Conservation (phyloP, 495 filamentous ascomycete genomes). For the Podospora comata region DNA sequence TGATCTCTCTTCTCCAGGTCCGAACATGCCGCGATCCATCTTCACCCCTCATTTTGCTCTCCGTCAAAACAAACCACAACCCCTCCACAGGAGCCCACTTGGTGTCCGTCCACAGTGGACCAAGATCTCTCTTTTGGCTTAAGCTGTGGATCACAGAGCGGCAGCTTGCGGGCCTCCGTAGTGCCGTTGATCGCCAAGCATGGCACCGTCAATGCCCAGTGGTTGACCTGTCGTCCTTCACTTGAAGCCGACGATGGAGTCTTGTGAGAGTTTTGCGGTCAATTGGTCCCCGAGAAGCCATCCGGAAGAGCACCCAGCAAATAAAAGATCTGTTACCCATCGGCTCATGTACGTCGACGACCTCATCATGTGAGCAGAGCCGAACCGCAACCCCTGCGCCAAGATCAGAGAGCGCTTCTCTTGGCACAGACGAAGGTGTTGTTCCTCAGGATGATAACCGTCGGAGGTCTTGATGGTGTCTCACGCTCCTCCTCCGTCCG, state of each 20-base stretch:
- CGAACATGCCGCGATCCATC: slow-evolving; percentile 5
- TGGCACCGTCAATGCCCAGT: slow-evolving; percentile 6
- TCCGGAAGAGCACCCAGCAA: slow-evolving; percentile 5
- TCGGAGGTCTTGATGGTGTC: slow-evolving; percentile 6
- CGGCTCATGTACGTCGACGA: slow-evolving; percentile 11
- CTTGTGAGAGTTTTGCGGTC: not conserved
- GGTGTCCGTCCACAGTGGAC: slow-evolving; percentile 2
- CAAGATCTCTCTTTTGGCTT: slow-evolving; percentile 17
- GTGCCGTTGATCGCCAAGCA: slow-evolving; percentile 15
- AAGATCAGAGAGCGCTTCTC: slow-evolving; percentile 7
- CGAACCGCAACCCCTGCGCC: slow-evolving; percentile 1
- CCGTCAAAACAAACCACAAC: slow-evolving; percentile 3
- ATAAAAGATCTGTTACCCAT: not conserved
- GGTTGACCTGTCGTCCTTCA: not conserved
- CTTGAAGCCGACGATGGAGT: not conserved
- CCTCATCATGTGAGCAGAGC: slow-evolving; percentile 24
- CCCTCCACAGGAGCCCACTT: not conserved
- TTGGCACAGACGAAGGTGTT: not conserved
- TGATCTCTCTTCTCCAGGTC: slow-evolving; percentile 4
- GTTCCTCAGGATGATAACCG: slow-evolving; percentile 3
- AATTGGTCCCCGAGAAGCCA: not conserved
- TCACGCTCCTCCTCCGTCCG: slow-evolving; percentile 9
- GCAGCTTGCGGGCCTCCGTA: slow-evolving; percentile 8
- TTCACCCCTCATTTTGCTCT: slow-evolving; percentile 1
- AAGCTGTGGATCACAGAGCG: slow-evolving; percentile 11